Percentiles rank a stretch among this genome's conserved stretches.
phyloP scores from a whole-genome alignment of 768 basidiomycete genomes.

The Lactifluus piperatus region DNA sequence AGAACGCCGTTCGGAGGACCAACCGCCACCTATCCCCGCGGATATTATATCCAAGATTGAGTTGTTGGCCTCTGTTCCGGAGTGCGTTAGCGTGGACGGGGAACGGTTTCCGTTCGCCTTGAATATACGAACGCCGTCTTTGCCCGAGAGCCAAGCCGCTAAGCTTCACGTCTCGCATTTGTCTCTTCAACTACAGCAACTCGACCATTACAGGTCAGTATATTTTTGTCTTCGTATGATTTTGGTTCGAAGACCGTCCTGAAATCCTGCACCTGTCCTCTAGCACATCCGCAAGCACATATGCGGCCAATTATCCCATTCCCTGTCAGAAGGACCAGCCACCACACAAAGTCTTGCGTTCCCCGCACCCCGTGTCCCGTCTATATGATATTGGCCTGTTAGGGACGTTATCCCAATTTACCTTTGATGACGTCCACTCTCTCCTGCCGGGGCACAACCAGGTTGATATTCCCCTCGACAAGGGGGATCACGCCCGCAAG shows the following conservation, averaged over 20 bases:
- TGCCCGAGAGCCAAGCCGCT: slow-evolving; percentile 41
- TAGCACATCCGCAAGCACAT: slow-evolving; percentile 33
- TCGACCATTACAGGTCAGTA: slow-evolving; percentile 64
- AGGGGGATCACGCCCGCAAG: slow-evolving; percentile 43
- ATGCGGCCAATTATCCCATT: slow-evolving; percentile 42
- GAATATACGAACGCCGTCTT: slow-evolving; percentile 48
- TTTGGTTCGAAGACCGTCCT: neutral
- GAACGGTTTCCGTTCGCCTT: slow-evolving; percentile 45
- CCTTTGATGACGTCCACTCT: slow-evolving; percentile 36
- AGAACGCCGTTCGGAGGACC: slow-evolving; percentile 7
- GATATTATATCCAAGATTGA: slow-evolving; percentile 55
- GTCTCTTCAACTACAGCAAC: slow-evolving; percentile 49
- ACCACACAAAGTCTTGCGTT: slow-evolving; percentile 47
- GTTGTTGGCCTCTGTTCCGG: slow-evolving; percentile 55
- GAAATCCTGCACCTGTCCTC: neutral
- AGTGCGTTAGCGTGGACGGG: slow-evolving; percentile 40
- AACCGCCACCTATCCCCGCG: slow-evolving; percentile 34
- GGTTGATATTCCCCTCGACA: slow-evolving; percentile 41
- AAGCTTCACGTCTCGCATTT: slow-evolving; percentile 51
- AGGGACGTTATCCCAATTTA: slow-evolving; percentile 20
- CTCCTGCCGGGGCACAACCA: slow-evolving; percentile 41
- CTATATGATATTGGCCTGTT: slow-evolving; percentile 44
- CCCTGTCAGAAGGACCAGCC: slow-evolving; percentile 51
- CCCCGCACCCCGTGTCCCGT: slow-evolving; percentile 40
- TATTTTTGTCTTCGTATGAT: slow-evolving; percentile 18